Percentiles rank a stretch among this genome's conserved stretches.
Evolutionary conservation across 768 basidiomycete species (phyloP).

Genomic region (Lyophyllum semitale): DNA sequence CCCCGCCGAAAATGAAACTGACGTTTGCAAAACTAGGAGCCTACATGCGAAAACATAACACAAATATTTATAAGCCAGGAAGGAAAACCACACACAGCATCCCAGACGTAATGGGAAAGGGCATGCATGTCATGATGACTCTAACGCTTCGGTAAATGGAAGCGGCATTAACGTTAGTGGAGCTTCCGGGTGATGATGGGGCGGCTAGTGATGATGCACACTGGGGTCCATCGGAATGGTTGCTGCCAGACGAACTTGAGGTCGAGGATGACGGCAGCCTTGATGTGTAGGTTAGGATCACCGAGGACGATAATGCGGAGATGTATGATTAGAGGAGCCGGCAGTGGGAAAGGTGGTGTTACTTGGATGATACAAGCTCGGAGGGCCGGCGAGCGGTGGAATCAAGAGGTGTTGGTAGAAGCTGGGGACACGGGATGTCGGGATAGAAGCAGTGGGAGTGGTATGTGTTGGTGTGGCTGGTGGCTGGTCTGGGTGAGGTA

Average conservation of each 20-base stretch:
- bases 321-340: background rate
- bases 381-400: no score
- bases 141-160: no score
- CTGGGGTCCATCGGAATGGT: no score
- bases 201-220: no score
- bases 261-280: constrained; percentile 3
- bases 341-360: background rate
- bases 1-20: constrained; percentile 25
- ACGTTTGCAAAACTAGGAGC: constrained; percentile 19
- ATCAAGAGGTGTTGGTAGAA: no score
- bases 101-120: constrained; percentile 2
- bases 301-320: background rate
- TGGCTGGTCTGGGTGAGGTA: background rate
- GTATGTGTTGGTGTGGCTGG: background rate
- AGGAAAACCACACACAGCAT: background rate
- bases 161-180: no score
- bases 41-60: constrained; percentile 15
- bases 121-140: background rate
- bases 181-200: no score
- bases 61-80: constrained; percentile 9
- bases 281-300: background rate
- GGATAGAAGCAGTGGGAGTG: no score
- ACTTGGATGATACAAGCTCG: no score
- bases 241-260: background rate
- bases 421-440: no score